Percentiles rank a stretch among this genome's conserved stretches.
These are phyloP conservation scores for Haberlea rhodopensis DNA, from an alignment of 257 asterid species.

Conservation along the genomic window DNA sequence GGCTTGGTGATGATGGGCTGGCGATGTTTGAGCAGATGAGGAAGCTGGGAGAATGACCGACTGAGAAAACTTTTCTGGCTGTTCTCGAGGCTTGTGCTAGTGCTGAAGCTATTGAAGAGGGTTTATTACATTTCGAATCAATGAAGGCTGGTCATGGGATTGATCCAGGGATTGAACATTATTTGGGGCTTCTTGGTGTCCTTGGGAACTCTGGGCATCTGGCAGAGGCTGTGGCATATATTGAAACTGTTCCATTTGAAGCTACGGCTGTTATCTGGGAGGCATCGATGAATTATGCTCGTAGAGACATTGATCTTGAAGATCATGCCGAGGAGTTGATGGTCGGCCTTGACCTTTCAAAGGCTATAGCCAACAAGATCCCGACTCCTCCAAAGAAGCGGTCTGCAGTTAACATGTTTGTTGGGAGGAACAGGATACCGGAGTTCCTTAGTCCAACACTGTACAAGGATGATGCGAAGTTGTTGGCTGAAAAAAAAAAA, in stretches of 20 bases:
- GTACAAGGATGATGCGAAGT: slow-evolving; percentile 88
- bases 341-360: slow-evolving; percentile 65
- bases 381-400: slow-evolving; percentile 75
- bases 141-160: slow-evolving; percentile 71
- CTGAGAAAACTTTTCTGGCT: slow-evolving; percentile 67
- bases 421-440: slow-evolving; percentile 66
- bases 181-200: slow-evolving; percentile 76
- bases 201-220: slow-evolving; percentile 83
- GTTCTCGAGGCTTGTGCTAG: slow-evolving; percentile 89
- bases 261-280: slow-evolving; percentile 80
- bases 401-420: slow-evolving; percentile 71
- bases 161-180: slow-evolving; percentile 66
- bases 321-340: slow-evolving; percentile 80
- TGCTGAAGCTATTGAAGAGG: slow-evolving; percentile 94
- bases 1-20: slow-evolving; percentile 88
- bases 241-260: slow-evolving; percentile 73
- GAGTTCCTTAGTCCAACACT: slow-evolving; percentile 73
- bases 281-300: slow-evolving; percentile 82
- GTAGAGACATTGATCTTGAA: slow-evolving; percentile 92
- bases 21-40: slow-evolving; percentile 83
- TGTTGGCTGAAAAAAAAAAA: slow-evolving; percentile 77
- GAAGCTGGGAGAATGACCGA: slow-evolving; percentile 54
- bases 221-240: slow-evolving; percentile 72
- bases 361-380: slow-evolving; percentile 57
- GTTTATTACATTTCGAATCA: slow-evolving; percentile 74